A percentile compares a stretch with the other conserved stretches of the same genome.
Conservation (phyloP, 2,329 filamentous ascomycete genomes). For the Neoarthrinium moseri region DNA sequence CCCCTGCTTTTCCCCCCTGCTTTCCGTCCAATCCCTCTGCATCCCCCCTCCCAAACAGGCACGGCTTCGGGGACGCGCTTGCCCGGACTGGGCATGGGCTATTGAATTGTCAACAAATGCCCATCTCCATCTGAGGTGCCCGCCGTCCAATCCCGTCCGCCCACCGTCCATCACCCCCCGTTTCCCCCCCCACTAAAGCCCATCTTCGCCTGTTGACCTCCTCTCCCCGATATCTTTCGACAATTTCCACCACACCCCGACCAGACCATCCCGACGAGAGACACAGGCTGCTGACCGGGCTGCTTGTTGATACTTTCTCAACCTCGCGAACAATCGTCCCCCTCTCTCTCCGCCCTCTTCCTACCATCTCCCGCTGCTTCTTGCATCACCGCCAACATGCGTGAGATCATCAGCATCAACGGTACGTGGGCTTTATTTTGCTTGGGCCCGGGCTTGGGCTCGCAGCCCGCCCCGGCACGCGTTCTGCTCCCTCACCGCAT, state of each 20-base stretch:
- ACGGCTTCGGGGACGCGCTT: constrained; percentile 4
- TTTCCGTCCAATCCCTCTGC: too few relatives aligned
- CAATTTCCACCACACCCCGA: constrained; percentile 10
- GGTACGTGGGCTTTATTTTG: constrained; percentile 56
- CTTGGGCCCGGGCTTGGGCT: neutral
- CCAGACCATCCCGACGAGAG: too few relatives aligned
- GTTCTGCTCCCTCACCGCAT: constrained; percentile 46
- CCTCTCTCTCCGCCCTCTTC: constrained; percentile 23
- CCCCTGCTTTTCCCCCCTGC: constrained; percentile 7
- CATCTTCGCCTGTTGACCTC: constrained; percentile 12
- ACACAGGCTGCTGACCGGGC: constrained; percentile 6
- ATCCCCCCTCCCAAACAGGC: neutral
- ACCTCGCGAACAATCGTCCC: constrained; percentile 15
- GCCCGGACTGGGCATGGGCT: neutral
- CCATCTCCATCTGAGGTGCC: constrained; percentile 7
- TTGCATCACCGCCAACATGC: constrained; percentile 65
- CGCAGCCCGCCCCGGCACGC: constrained; percentile 30
- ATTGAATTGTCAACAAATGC: constrained; percentile 10
- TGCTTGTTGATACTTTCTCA: constrained; percentile 1
- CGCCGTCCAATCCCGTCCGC: too few relatives aligned
- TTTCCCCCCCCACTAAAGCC: constrained; percentile 9
- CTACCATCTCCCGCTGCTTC: constrained; percentile 28
- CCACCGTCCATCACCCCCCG: too few relatives aligned
- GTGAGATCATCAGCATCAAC: constrained; percentile 99
- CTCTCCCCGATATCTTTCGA: constrained; percentile 14